Base-by-base conservation (phyloP, 2,329 filamentous ascomycete species). In the Claviceps paspali region DNA sequence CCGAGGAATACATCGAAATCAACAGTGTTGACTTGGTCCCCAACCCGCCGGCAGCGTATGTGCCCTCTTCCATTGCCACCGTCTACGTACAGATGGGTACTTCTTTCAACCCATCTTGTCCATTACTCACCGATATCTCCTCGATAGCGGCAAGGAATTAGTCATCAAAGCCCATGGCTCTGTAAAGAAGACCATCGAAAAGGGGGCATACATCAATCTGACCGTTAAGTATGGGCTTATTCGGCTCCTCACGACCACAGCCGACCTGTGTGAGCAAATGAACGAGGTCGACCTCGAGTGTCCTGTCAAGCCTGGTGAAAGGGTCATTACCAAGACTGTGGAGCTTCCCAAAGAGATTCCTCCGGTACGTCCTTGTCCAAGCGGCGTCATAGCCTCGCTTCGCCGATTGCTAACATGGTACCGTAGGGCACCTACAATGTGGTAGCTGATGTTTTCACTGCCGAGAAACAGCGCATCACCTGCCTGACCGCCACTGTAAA, bases 151-250 rank as follows among this genome's bases (percentile, higher is more conserved):
- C 50, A 48, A 76, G 49, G 73, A 72, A 15, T 77, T 98, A 38
- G 66, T 69, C 41, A 93, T 98, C 64, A 74, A 75, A 45, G 91
- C 87, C 33, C 68, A 63, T 23, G 91, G 88, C 40, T 73, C 64
- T n/a, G 71, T 96, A 45, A 70, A 69, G 48, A 62, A 92, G 52
- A 61, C 68, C 36, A 76, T 98, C 45, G 71, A 76, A 38, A 57
- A 85, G 41, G 88, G 85, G 41, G 84, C 88, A 42, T 84, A 82
- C 50, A 80, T 95, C 44, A 68, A 79, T 33, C 59, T 98, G 29
- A 72, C 78, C 47, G 88, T 98, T 62, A 95, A 94, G 64, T 95
- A 93, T 59, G 88, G 88, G 42, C 68, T 94, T 47, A 95, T 98
- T 59, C 82, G 77, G 38, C 73, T 98, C 45, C 76, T 98, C 59